Percentiles rank a stretch among this genome's conserved stretches.
phyloP scores from a whole-genome alignment of 805 yeast species.

The Nakazawaea holstii region DNA sequence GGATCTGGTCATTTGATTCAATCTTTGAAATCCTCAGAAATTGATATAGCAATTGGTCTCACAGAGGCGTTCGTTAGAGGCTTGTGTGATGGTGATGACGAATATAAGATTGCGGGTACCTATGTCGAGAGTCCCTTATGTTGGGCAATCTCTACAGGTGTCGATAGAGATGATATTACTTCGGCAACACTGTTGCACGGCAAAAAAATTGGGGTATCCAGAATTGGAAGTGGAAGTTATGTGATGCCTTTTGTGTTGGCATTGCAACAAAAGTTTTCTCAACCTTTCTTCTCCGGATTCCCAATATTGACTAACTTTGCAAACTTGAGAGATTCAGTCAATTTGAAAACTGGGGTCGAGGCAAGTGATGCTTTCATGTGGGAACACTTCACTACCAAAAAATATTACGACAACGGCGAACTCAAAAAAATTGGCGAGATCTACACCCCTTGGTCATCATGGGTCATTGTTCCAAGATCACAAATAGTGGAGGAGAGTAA shows the following conservation, averaged over 20 bases:
- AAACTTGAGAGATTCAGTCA: slow-evolving; percentile 77
- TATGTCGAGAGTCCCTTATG: slow-evolving; percentile 83
- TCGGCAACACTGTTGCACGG: slow-evolving; percentile 51
- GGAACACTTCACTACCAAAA: slow-evolving; percentile 89
- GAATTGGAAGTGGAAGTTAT: slow-evolving; percentile 89
- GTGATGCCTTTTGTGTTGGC: slow-evolving; percentile 88
- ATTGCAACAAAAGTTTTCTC: slow-evolving; percentile 46
- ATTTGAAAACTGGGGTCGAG: slow-evolving; percentile 38
- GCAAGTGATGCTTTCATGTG: slow-evolving; percentile 87
- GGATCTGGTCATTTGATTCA: slow-evolving; percentile 88
- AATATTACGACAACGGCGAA: slow-evolving; percentile 74
- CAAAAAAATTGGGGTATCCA: slow-evolving; percentile 66
- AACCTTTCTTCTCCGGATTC: slow-evolving; percentile 47
- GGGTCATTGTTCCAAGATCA: slow-evolving; percentile 65
- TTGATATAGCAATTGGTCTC: slow-evolving; percentile 81
- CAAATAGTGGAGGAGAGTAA: slow-evolving; percentile 25
- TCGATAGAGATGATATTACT: slow-evolving; percentile 48
- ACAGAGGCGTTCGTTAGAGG: slow-evolving; percentile 91
- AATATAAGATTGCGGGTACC: slow-evolving; percentile 68
- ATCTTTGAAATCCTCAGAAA: slow-evolving; percentile 53
- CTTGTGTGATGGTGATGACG: slow-evolving; percentile 57
- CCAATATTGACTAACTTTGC: slow-evolving; percentile 62
- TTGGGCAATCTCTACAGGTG: slow-evolving; percentile 87
- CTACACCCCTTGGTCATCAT: slow-evolving; percentile 95
- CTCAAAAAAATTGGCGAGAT: slow-evolving; percentile 82